Base-by-base conservation (phyloP, 208 protist genomes). In the Wallacemonas sp. region DNA sequence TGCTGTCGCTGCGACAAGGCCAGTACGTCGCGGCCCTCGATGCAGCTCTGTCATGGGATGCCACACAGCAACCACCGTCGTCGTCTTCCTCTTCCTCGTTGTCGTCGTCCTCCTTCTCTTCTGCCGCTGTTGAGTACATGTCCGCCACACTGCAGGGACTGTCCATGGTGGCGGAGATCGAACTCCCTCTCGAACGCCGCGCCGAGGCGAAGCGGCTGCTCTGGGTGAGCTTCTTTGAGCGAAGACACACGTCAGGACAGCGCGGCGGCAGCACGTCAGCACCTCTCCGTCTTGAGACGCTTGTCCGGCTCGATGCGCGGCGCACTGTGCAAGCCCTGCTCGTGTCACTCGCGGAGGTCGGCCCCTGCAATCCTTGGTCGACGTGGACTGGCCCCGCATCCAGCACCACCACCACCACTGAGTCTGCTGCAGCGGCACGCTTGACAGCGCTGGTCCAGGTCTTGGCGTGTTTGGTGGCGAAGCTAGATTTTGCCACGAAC, bases 1-100 rank as follows among this genome's bases (percentile, higher is more conserved):
- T 90, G 49, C 61, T 88, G 21, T 88, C 84, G 0, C 67, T 82
- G 39, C 60, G 85, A 26, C 70, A 84, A 41, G 39, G 72, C 26
- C 27, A 72, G 47, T 91, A 88, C 47, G 74, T 66, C 3, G 73
- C 83, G n/a, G 88, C 88, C 0, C 70, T 94, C n/a, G 72, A 62
- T 27, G 72, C 65, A 27, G 79, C 78, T 3, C 58, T 91, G 21
- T 55, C 71, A 0, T 48, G 14, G 21, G 76, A 72, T 27, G 62
- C 9, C 9, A 2, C 44, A 44, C 14, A 27, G 56, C 29, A 44
- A 79, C 23, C 34, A 29, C n/a, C 2, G 48, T 2, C 23, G 39
- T 19, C 44, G 12, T 29, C 4, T 14, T 21, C 3, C 4, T 24
- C 29, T 17, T 49, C 61, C n/a, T n/a, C n/a, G n/a, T n/a, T n/a